phyloP scores from a whole-genome alignment of 768 basidiomycete genomes.

The Coprinellus micaceus region DNA sequence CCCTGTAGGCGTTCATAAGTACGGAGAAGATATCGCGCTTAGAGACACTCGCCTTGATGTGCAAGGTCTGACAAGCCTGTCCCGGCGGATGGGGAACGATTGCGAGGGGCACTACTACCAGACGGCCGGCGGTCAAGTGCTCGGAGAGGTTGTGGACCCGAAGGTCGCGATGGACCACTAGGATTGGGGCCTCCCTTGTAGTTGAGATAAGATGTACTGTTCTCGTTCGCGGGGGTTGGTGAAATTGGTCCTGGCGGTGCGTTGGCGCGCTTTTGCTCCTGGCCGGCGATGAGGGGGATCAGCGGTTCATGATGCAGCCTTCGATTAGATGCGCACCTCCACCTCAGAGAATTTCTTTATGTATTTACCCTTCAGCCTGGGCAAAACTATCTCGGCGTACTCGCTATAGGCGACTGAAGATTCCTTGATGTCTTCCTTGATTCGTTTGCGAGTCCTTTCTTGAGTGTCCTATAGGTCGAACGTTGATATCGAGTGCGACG shows the following conservation, averaged over 20 bases:
- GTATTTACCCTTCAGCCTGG: conserved; percentile 77
- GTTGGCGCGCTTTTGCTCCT: conserved; percentile 66
- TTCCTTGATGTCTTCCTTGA: conserved; percentile 87
- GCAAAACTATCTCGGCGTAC: conserved; percentile 74
- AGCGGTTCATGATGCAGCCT: background rate
- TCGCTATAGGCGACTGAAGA: conserved; percentile 76
- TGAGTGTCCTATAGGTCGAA: conserved; percentile 66
- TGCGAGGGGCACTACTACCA: conserved; percentile 50
- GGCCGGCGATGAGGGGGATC: background rate
- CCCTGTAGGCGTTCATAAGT: conserved; percentile 36
- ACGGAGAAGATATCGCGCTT: conserved; percentile 4
- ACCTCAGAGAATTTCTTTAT: conserved; percentile 83
- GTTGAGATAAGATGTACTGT: conserved; percentile 32
- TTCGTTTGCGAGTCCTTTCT: conserved; percentile 85
- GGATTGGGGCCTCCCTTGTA: conserved; percentile 41
- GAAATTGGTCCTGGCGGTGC: conserved; percentile 31
- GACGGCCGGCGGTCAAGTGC: conserved; percentile 76
- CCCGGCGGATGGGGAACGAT: conserved; percentile 78
- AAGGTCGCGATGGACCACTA: conserved; percentile 44
- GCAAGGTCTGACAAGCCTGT: conserved; percentile 85
- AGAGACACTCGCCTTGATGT: conserved; percentile 57
- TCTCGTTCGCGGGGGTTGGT: conserved; percentile 19
- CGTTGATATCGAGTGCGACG: background rate
- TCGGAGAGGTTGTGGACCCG: conserved; percentile 67
- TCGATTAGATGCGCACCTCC: conserved; percentile 50